Conservation (phyloP, 176 grass and related monocot species). For the Coix lacrymajobi region DNA sequence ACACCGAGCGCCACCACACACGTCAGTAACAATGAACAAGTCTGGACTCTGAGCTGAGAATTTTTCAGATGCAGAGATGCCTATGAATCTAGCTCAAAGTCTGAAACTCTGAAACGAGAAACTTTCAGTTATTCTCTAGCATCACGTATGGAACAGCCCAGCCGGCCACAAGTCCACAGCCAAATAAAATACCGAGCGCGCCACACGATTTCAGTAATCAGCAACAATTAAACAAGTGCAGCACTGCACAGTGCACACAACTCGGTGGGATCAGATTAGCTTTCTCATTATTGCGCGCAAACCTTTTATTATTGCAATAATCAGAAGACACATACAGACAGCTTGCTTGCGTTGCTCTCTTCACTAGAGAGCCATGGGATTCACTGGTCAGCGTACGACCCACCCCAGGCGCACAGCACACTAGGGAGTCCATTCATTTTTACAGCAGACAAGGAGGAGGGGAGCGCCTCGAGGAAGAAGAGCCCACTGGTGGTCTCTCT, state of each 20-base stretch:
- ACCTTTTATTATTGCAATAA: constrained; percentile 40
- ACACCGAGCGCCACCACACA: no score
- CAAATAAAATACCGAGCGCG: background rate
- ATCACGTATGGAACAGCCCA: background rate
- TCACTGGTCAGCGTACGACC: constrained; percentile 31
- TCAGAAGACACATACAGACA: background rate
- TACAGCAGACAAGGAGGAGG: constrained; percentile 16
- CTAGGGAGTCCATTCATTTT: constrained; percentile 35
- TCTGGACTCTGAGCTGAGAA: background rate
- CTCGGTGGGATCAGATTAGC: background rate
- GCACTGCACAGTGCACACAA: background rate
- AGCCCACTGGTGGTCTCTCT: background rate
- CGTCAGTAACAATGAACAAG: no score
- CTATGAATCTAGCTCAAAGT: background rate
- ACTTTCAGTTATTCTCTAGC: background rate
- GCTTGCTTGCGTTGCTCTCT: constrained; percentile 30
- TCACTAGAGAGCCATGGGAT: constrained; percentile 13
- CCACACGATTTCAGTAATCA: background rate
- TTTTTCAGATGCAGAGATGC: background rate
- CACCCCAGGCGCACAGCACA: constrained; percentile 26
- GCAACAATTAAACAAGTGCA: background rate
- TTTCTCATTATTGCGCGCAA: constrained; percentile 23
- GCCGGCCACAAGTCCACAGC: background rate
- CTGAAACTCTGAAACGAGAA: background rate
- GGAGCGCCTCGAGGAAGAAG: background rate